Base-by-base conservation (phyloP, 2,329 filamentous ascomycete species). In the Alternaria tenuissima region DNA sequence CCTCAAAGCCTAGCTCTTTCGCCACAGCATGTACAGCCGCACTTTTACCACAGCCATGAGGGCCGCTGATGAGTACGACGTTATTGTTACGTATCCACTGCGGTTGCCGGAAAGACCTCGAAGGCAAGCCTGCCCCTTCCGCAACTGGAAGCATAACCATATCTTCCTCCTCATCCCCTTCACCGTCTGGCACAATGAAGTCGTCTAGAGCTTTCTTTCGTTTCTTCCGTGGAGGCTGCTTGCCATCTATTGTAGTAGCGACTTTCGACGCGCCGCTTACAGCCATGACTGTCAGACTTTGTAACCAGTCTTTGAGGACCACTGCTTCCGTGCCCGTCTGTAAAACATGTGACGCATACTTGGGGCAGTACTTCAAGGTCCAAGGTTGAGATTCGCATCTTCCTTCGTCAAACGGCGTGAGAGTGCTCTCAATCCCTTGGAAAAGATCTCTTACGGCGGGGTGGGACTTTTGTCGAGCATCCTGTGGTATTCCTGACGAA, bases 21-120 rank as follows among this genome's bases (percentile, higher is more conserved):
- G 95, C 94, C 42, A 94, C 91, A 4, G 95, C 95, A 77, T 96
- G 94, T 0, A 97, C 91, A 1, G 93, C 89, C 6, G 96, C 94
- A 12, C 94, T 96, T 80, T 99, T 99, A 3, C 95, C 96, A 74
- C 91, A 94, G 0, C 95, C 95, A 67, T 91, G 85, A 3, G 94
- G 93, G 0, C 95, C 95, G 71, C 93, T 97, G 32, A 99, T 83
- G 7, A 99, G 82, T n/a, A 97, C 87, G 0, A 90, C 87, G 78
- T 97, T 97, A 52, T 85, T 85, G 22, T 73, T 71, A 8, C 78
- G 81, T 69, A 57, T 81, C 63, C 71, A 70, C 34, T 62, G 64
- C n/a, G 67, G 62, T 72, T 46, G 78, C 42, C 59, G 68, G 18
- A 65, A 76, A 54, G 65, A 82, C 77, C 76, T 79, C 18, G 44